Evolutionary conservation across 1,284 basidiomycete species (phyloP).

Genomic region (Cryptococcus wingfieldii): DNA sequence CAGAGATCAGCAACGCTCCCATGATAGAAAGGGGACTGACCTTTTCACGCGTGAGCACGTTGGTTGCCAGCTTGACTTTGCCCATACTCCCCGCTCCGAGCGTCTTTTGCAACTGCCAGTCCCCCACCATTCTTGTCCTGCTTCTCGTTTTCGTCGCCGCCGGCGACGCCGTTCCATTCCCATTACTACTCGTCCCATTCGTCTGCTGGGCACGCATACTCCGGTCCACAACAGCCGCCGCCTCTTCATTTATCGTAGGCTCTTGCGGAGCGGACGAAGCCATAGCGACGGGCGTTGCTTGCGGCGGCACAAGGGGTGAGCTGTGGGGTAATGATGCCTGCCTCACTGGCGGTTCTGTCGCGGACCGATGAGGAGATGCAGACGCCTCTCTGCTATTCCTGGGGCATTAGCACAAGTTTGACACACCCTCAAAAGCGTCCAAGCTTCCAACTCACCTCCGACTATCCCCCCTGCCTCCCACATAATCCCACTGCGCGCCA

Average conservation of each 20-base stretch:
- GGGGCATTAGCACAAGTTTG: not conserved
- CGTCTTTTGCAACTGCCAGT: slow-evolving; percentile 95
- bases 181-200: not conserved
- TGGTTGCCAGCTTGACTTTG: slow-evolving; percentile 94
- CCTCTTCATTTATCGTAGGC: slow-evolving; percentile 38
- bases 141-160: slow-evolving; percentile 4
- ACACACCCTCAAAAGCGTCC: not conserved
- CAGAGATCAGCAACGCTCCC: slow-evolving; percentile 4
- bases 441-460: slow-evolving; percentile 31
- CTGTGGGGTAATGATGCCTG: not conserved
- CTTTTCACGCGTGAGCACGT: slow-evolving; percentile 86
- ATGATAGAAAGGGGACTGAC: slow-evolving; percentile 53
- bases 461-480: slow-evolving; percentile 34
- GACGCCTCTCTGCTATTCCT: slow-evolving; percentile 27
- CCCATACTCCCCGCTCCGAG: slow-evolving; percentile 98
- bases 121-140: slow-evolving; percentile 58
- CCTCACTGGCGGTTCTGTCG: slow-evolving; percentile 17
- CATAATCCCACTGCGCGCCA: slow-evolving; percentile 47
- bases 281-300: slow-evolving; percentile 13
- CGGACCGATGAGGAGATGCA: slow-evolving; percentile 36
- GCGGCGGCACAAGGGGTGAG: not conserved
- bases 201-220: slow-evolving; percentile 16
- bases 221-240: slow-evolving; percentile 18
- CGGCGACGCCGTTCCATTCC: slow-evolving; percentile 2
- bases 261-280: slow-evolving; percentile 25